Percentiles rank a stretch among this genome's conserved stretches.
These are phyloP conservation scores for Chalciporus sp. DNA, from an alignment of 1,284 basidiomycete genomes.

Conservation along the genomic window DNA sequence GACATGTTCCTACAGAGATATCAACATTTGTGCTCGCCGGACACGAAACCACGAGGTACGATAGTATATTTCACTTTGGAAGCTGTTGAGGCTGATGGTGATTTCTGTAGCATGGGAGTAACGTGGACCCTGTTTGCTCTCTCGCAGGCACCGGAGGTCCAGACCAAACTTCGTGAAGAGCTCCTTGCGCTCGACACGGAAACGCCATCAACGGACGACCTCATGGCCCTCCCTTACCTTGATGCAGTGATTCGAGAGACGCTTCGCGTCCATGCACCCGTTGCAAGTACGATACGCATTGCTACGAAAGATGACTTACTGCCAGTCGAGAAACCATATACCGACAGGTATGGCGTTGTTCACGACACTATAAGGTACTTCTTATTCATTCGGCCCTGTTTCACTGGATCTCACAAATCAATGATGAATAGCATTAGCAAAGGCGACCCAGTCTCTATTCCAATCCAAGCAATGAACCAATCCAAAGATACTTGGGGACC, in stretches of 20 bases:
- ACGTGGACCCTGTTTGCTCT: slow-evolving; percentile 71
- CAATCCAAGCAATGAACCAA: slow-evolving; percentile 43
- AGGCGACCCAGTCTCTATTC: slow-evolving; percentile 42
- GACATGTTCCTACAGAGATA: slow-evolving; percentile 33
- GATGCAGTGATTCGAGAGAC: slow-evolving; percentile 71
- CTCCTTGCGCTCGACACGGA: slow-evolving; percentile 50
- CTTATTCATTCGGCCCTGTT: no score
- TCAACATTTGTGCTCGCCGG: slow-evolving; percentile 56
- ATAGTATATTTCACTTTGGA: neutral
- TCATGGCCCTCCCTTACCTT: slow-evolving; percentile 60
- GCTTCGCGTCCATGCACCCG: slow-evolving; percentile 67
- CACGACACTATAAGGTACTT: slow-evolving; percentile 32
- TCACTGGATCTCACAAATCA: neutral
- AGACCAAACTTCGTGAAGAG: slow-evolving; percentile 73
- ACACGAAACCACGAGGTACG: slow-evolving; percentile 76
- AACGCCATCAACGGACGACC: slow-evolving; percentile 61
- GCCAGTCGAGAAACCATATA: slow-evolving; percentile 51
- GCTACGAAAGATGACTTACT: slow-evolving; percentile 58
- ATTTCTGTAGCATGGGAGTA: slow-evolving; percentile 43
- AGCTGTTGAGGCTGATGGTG: neutral
- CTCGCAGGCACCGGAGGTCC: slow-evolving; percentile 52
- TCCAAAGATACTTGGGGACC: slow-evolving; percentile 47
- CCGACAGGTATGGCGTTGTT: slow-evolving; percentile 43
- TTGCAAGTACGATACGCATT: slow-evolving; percentile 54
- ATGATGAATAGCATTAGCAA: slow-evolving; percentile 35